Base-by-base conservation (phyloP, 352 stramenopile species). In the Pythium utonaiense region DNA sequence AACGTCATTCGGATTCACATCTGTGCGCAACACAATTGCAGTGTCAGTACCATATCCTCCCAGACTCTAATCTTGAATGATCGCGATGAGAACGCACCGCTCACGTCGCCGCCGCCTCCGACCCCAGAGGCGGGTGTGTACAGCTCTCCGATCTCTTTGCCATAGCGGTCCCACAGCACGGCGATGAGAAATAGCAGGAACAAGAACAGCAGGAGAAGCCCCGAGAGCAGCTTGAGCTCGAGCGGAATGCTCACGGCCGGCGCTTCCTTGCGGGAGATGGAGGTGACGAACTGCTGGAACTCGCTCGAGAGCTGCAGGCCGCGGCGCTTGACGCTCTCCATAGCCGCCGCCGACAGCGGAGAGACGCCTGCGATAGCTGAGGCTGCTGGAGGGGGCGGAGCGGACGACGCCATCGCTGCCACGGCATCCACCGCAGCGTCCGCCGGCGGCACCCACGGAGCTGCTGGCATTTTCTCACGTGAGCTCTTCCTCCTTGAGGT, bases 121-220 rank as follows among this genome's bases (percentile, higher is more conserved):
- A 60, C 48, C 0, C 67, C 53, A 3, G 57, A 65, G 1, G 58
- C 62, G 22, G 73, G 70, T 33, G 78, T 89, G 69, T 94, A 94
- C 31, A 94, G 75, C 64, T 87, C 80, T 27, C 80, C 74, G 45
- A 94, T 89, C 64, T 94, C 81, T 55, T 89, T 91, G 53, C 84
- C 84, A 61, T 87, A 94, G 49, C 80, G 77, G 48, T 94, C 84
- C 84, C 84, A 94, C n/a, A 90, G 70, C 48, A 91, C 74, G 33
- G 71, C 62, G 41, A 94, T 90, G 60, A 94, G 77, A 55, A 94
- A 91, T 21, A 91, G 61, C 44, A 94, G 69, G 50, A 94, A 92
- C 38, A 94, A 74, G 44, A 94, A 78, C 14, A 92, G 69, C 24
- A 86, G 51, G 34, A 88, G 41, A 19, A 94, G 62, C 21, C 45